Percentiles rank a stretch among this genome's conserved stretches.
Conservation (phyloP, 2,329 filamentous ascomycete genomes). For the Pestalotiopsis sp. region DNA sequence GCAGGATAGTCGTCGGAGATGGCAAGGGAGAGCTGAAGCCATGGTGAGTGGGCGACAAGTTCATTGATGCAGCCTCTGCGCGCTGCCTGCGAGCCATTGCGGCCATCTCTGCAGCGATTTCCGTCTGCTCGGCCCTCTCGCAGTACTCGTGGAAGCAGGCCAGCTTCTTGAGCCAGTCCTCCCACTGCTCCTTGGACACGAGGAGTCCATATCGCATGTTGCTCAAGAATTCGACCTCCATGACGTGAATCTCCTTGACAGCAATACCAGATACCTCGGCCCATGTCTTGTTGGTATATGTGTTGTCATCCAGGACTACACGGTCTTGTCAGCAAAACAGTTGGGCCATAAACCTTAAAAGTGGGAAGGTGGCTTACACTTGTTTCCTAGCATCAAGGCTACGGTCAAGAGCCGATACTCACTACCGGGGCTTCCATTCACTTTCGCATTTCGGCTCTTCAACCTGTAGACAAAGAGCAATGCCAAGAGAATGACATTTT, state of each 20-base stretch:
- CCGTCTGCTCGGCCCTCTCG: slow-evolving; percentile 61
- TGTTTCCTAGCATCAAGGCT: slow-evolving; percentile 96
- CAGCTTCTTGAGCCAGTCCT: slow-evolving; percentile 81
- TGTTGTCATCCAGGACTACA: slow-evolving; percentile 91
- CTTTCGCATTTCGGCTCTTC: slow-evolving; percentile 85
- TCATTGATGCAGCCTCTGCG: slow-evolving; percentile 31
- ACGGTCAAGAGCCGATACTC: slow-evolving; percentile 93
- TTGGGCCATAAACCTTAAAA: background rate
- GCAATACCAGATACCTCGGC: slow-evolving; percentile 94
- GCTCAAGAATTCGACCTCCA: slow-evolving; percentile 99
- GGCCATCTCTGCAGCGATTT: slow-evolving; percentile 15
- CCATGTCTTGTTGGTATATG: slow-evolving; percentile 99
- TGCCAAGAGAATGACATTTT: slow-evolving; percentile 90
- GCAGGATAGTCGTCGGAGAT: slow-evolving; percentile 46
- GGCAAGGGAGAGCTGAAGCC: slow-evolving; percentile 47
- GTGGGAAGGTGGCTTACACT: slow-evolving; percentile 61
- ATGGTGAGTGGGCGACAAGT: slow-evolving; percentile 41
- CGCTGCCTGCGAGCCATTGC: slow-evolving; percentile 27
- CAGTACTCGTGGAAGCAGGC: slow-evolving; percentile 83
- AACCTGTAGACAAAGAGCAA: slow-evolving; percentile 91
- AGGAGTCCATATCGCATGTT: slow-evolving; percentile 96
- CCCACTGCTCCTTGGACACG: slow-evolving; percentile 85
- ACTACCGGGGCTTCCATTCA: slow-evolving; percentile 89
- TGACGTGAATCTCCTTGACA: slow-evolving; percentile 94
- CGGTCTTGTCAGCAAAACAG: slow-evolving; percentile 1